Base-by-base conservation (phyloP, 768 basidiomycete genomes). In the Amyloporia xantha region DNA sequence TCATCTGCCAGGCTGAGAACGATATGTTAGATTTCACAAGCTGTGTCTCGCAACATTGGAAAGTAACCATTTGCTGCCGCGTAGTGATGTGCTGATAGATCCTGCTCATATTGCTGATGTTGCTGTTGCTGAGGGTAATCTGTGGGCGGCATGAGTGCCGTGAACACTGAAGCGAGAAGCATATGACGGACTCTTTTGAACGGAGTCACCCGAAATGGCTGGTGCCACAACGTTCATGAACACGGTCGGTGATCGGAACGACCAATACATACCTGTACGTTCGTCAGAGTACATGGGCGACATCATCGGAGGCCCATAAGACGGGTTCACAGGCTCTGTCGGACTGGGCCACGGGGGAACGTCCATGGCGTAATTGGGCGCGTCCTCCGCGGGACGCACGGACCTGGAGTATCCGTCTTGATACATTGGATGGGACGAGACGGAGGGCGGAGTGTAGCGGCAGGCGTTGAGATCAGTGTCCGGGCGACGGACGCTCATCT, bases 271-370 rank as follows among this genome's bases (percentile, higher is more conserved):
- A 81, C 82, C 71, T 46, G 76, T 72, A 51, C 79, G 75, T 57
- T 82, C 79, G 55, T 77, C 79, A 48, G 79, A 73, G 62, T 76
- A 80, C 62, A 76, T 70, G 30, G 30, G 30, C 30, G 30, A 33
- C 30, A 33, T 33, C 15, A 7, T 7, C 30, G 30, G 15, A 56
- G 72, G 70, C 6, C 45, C 55, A 55, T 78, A 80, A 40, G 55
- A 62, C 60, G 58, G 59, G 57, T 59, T 62, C 54, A 67, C 65
- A 28, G 62, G 58, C 25, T 70, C 72, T 42, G 66, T 54, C 28
- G 68, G 64, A 45, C 68, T 64, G 23, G 58, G 41, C 64, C 64
- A 61, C 48, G 60, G 28, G 19, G 52, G 47, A 43, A 45, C 50
- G 21, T 57, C 55, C 42, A 60, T 59, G 47, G 61, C 59, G 51